phyloP scores from a whole-genome alignment of 73 alveolate species.

The Paraurostyla sp. region DNA sequence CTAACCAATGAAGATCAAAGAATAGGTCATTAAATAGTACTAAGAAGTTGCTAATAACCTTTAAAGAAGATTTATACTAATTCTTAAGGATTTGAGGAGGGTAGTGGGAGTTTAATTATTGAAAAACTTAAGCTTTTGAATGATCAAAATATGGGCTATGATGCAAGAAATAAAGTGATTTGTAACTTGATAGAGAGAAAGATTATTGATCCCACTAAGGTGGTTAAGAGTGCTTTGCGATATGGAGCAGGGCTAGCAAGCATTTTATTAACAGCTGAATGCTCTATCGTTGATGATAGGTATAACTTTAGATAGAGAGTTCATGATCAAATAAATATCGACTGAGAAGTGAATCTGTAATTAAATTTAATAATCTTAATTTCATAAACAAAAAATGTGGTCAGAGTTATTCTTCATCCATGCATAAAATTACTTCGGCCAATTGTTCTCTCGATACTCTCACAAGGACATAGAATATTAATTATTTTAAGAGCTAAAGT shows the following conservation, averaged over 20 bases:
- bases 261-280: slow-evolving; percentile 41
- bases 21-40: slow-evolving; percentile 2
- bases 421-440: too few species aligned
- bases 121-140: not conserved
- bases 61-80: slow-evolving; percentile 30
- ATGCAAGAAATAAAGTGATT: not conserved
- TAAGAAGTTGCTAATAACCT: slow-evolving; percentile 16
- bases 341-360: not conserved
- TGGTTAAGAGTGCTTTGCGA: slow-evolving; percentile 24
- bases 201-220: slow-evolving; percentile 17
- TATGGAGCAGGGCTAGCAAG: slow-evolving; percentile 57
- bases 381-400: not conserved
- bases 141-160: slow-evolving; percentile 2
- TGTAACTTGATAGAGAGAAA: not conserved
- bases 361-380: not conserved
- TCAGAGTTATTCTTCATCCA: slow-evolving; percentile 7
- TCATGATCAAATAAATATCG: slow-evolving; percentile 13
- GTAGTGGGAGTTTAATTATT: not conserved
- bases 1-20: not conserved
- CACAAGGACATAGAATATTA: not conserved
- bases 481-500: not conserved
- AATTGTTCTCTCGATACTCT: not conserved
- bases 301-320: not conserved
- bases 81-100: not conserved
- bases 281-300: slow-evolving; percentile 12